Base-by-base conservation (phyloP, 2,329 filamentous ascomycete species). In the Sphaceloma murrayae region DNA sequence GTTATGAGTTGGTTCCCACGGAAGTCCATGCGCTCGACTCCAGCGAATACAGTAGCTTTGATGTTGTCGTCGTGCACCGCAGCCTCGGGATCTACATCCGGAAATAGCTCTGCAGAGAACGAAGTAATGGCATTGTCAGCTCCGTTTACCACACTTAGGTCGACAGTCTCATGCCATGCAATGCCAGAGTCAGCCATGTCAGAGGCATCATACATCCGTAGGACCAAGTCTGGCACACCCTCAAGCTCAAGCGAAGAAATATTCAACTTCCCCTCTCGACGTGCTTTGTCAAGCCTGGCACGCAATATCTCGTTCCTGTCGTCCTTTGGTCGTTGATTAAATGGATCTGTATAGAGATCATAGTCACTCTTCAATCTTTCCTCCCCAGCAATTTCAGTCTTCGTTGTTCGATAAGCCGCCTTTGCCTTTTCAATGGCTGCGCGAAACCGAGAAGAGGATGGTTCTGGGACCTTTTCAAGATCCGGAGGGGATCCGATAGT, bases 351-450 rank as follows among this genome's bases (percentile, higher is more conserved):
- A 18, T 73, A 65, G 1, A 77, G 58, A 0, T 72, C 77, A 57
- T 81, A 78, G 50, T 79, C 74, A 56, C 78, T 79, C 0, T n/a
- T n/a, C n/a, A n/a, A n/a, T n/a, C n/a, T n/a, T n/a, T n/a, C n/a
- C n/a, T n/a, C n/a, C n/a, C n/a, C n/a, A n/a, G n/a, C n/a, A n/a
- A n/a, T n/a, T n/a, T n/a, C n/a, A n/a, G 51, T 49, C 19, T 43
- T 42, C 3, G 42, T 40, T 10, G 47, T 22, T 54, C 53, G 24
- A 53, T 51, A 43, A 8, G 86, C 84, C 2, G 87, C 87, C 58
- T 89, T 94, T 1, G 91, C 89, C 54, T 88, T 89, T 27, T 88
- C 86, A 50, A 96, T 95, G 44, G 91, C 88, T 42, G 95, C 86
- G 24, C 91, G 78, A 10, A 98, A 66, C 1, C 87, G 80, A 11